A percentile compares a stretch with the other conserved stretches of the same genome.
phyloP scores from a whole-genome alignment of 441 rosid genomes.

The Jatropha multifida region DNA sequence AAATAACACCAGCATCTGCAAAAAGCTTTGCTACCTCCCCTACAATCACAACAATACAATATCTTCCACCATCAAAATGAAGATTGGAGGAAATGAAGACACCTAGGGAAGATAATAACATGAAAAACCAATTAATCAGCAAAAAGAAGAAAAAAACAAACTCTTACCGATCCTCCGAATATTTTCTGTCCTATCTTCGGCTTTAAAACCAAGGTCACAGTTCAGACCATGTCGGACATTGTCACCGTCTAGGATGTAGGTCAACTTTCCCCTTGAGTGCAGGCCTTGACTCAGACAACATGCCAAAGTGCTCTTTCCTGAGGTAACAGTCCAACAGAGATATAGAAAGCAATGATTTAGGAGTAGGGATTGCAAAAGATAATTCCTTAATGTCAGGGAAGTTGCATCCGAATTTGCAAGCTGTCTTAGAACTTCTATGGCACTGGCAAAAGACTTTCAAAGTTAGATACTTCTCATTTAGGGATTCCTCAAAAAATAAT shows the following conservation, averaged over 20 bases:
- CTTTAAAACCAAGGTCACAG: constrained; percentile 78
- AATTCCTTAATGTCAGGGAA: neutral
- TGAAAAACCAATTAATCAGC: neutral
- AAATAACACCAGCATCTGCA: constrained; percentile 89
- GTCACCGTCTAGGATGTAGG: constrained; percentile 89
- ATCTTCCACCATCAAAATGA: neutral
- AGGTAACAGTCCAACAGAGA: neutral
- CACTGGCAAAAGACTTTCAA: neutral
- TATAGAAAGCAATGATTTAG: neutral
- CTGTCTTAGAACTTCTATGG: neutral
- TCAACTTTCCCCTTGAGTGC: constrained; percentile 63
- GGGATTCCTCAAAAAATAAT: neutral
- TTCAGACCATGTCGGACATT: constrained; percentile 90
- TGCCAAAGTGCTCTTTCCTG: constrained; percentile 93
- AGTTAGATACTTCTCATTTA: neutral
- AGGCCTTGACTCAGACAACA: constrained; percentile 73
- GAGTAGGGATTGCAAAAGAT: neutral
- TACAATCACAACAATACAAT: constrained; percentile 15
- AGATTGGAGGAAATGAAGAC: neutral
- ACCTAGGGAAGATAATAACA: neutral
- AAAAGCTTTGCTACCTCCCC: constrained; percentile 96
- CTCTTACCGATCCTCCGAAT: constrained; percentile 84
- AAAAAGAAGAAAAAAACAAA: neutral
- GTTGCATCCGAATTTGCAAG: neutral
- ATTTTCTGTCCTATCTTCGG: constrained; percentile 87